Percentiles rank a stretch among this genome's conserved stretches.
Conservation (phyloP, 164 flowering plant genomes). For the Houttuynia cordata region DNA sequence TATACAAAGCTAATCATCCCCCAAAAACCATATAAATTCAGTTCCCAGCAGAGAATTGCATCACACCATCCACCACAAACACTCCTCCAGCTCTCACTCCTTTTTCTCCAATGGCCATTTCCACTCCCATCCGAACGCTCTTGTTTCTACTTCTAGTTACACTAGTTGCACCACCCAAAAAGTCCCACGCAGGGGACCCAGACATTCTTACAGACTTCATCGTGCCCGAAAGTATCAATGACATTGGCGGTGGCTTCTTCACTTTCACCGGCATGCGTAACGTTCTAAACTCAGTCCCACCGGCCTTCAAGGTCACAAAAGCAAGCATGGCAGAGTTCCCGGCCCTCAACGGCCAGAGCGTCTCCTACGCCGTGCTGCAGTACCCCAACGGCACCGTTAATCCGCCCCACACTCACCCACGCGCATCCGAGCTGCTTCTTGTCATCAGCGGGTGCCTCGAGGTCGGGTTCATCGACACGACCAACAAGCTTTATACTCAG, state of each 20-base stretch:
- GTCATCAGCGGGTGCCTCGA: conserved; percentile 14
- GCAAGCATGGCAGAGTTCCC: conserved; percentile 23
- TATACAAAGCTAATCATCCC: too few species aligned
- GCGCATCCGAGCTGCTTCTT: conserved; percentile 25
- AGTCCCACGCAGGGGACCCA: conserved; percentile 13
- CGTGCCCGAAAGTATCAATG: conserved; percentile 4
- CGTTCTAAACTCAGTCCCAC: conserved; percentile 3
- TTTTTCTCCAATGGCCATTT: conserved; percentile 7
- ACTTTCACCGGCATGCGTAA: conserved; percentile 19
- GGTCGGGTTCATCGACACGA: conserved; percentile 18
- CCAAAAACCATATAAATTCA: too few species aligned
- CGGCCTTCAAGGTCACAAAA: conserved; percentile 15
- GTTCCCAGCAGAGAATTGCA: too few species aligned
- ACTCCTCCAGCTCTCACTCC: too few species aligned
- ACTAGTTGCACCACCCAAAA: conserved; percentile 4
- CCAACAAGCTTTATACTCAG: conserved; percentile 17
- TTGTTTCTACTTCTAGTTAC: conserved; percentile 6
- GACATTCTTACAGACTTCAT: conserved; percentile 16
- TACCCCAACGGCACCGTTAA: conserved; percentile 16
- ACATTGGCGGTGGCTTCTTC: conserved; percentile 14
- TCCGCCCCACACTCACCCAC: conserved; percentile 29
- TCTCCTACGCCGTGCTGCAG: conserved; percentile 17
- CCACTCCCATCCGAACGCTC: neutral
- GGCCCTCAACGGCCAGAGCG: conserved; percentile 23
- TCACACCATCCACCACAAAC: too few species aligned